phyloP scores from a whole-genome alignment of 352 stramenopile genomes.

The Phytophthora cactorum region DNA sequence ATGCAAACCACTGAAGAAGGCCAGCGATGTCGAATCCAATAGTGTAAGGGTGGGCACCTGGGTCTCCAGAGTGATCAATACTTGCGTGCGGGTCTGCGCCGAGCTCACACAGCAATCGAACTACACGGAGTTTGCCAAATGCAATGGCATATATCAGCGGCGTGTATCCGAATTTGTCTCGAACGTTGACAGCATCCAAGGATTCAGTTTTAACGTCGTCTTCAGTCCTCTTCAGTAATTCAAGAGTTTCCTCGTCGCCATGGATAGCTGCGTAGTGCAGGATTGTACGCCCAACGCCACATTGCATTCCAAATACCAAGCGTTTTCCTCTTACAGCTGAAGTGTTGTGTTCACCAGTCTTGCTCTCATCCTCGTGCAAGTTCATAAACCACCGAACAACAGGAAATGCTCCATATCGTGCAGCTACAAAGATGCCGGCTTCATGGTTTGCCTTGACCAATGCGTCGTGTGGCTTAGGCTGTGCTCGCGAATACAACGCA shows the following conservation, averaged over 20 bases:
- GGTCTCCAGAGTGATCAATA: slow-evolving; percentile 55
- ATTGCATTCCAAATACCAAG: slow-evolving; percentile 20
- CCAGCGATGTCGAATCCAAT: slow-evolving; percentile 50
- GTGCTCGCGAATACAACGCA: slow-evolving; percentile 36
- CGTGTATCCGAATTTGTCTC: slow-evolving; percentile 54
- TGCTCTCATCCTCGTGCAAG: slow-evolving; percentile 28
- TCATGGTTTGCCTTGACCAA: slow-evolving; percentile 42
- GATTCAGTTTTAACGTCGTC: not conserved
- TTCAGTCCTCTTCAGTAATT: slow-evolving; percentile 14
- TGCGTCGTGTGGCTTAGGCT: slow-evolving; percentile 20
- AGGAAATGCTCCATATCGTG: slow-evolving; percentile 41
- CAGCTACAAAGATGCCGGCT: slow-evolving; percentile 56
- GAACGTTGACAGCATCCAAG: slow-evolving; percentile 29
- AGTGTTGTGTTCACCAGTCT: not conserved
- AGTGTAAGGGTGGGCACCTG: slow-evolving; percentile 56
- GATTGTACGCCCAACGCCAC: slow-evolving; percentile 39
- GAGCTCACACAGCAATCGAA: slow-evolving; percentile 38
- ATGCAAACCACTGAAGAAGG: slow-evolving; percentile 56
- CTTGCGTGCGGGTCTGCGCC: slow-evolving; percentile 41
- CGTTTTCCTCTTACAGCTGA: not conserved
- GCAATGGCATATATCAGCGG: slow-evolving; percentile 62
- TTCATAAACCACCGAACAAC: slow-evolving; percentile 62
- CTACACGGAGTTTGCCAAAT: slow-evolving; percentile 45
- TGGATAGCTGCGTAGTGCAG: slow-evolving; percentile 57
- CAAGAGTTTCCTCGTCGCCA: slow-evolving; percentile 46